phyloP scores from a whole-genome alignment of 345 rosid species.

The Geranium rotundifolium region DNA sequence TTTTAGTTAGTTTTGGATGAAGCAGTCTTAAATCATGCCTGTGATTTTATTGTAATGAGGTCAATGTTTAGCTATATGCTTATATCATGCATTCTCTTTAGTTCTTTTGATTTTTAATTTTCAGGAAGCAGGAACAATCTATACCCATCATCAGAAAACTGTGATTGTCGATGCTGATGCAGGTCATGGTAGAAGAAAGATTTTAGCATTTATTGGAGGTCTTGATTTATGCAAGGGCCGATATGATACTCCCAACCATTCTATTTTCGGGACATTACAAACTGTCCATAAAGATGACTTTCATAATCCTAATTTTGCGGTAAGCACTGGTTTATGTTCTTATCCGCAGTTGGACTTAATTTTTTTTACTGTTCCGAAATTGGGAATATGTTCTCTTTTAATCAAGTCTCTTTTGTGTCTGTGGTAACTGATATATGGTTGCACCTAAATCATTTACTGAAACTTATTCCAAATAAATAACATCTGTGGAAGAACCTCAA shows the following conservation, averaged over 20 bases:
- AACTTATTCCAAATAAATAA: too few species aligned
- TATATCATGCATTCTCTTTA: background rate
- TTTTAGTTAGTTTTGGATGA: background rate
- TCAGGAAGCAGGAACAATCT: conserved; percentile 77
- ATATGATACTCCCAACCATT: conserved; percentile 55
- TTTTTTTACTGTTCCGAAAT: too few species aligned
- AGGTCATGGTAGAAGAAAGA: conserved; percentile 42
- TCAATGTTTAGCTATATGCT: background rate
- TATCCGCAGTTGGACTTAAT: too few species aligned
- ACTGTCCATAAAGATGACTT: conserved; percentile 54
- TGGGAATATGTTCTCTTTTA: too few species aligned
- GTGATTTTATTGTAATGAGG: background rate
- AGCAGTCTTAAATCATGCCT: background rate
- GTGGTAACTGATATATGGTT: too few species aligned
- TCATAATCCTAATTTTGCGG: conserved; percentile 25
- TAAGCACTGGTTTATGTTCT: conserved; percentile 11
- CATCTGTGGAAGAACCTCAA: too few species aligned
- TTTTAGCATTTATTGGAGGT: conserved; percentile 61
- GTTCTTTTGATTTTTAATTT: conserved; percentile 15
- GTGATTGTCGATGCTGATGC: conserved; percentile 78
- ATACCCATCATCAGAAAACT: conserved; percentile 76
- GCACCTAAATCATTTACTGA: too few species aligned
- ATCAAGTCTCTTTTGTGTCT: too few species aligned
- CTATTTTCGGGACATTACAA: conserved; percentile 44
- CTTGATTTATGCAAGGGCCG: conserved; percentile 63